These are phyloP conservation scores for Botryotinia calthae DNA, from an alignment of 2,329 filamentous ascomycete genomes.

Conservation along the genomic window DNA sequence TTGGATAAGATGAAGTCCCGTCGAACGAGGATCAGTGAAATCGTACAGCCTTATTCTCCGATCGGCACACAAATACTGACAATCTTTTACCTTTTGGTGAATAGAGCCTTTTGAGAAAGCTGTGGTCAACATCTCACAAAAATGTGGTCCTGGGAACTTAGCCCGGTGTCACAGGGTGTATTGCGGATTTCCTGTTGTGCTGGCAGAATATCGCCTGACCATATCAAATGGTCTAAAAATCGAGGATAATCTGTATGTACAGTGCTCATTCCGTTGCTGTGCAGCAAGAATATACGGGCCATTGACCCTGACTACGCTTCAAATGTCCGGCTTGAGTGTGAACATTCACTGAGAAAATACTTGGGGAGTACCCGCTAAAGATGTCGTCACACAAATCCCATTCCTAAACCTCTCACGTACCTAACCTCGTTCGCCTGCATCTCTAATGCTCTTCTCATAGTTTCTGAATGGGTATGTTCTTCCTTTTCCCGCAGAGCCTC, in stretches of 20 bases:
- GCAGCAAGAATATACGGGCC: slow-evolving; percentile 17
- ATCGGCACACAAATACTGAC: slow-evolving; percentile 13
- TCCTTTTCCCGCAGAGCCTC: slow-evolving; percentile 52
- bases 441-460: slow-evolving; percentile 72
- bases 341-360: not conserved
- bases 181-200: slow-evolving; percentile 15
- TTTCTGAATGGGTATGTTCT: slow-evolving; percentile 61
- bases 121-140: slow-evolving; percentile 16
- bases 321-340: slow-evolving; percentile 7
- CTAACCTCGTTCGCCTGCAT: slow-evolving; percentile 66
- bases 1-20: slow-evolving; percentile 1
- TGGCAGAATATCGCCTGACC: slow-evolving; percentile 21
- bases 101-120: slow-evolving; percentile 14
- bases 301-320: slow-evolving; percentile 6
- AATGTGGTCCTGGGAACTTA: slow-evolving; percentile 15
- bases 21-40: slow-evolving; percentile 13
- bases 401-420: slow-evolving; percentile 67
- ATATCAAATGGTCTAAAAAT: slow-evolving; percentile 22
- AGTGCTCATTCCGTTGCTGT: slow-evolving; percentile 11
- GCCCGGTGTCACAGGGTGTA: slow-evolving; percentile 15
- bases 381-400: slow-evolving; percentile 39
- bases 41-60: slow-evolving; percentile 23
- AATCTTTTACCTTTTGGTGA: slow-evolving; percentile 19
- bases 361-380: slow-evolving; percentile 5
- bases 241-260: slow-evolving; percentile 18